phyloP scores from a whole-genome alignment of 257 asterid species.

The Petrea volubilis region DNA sequence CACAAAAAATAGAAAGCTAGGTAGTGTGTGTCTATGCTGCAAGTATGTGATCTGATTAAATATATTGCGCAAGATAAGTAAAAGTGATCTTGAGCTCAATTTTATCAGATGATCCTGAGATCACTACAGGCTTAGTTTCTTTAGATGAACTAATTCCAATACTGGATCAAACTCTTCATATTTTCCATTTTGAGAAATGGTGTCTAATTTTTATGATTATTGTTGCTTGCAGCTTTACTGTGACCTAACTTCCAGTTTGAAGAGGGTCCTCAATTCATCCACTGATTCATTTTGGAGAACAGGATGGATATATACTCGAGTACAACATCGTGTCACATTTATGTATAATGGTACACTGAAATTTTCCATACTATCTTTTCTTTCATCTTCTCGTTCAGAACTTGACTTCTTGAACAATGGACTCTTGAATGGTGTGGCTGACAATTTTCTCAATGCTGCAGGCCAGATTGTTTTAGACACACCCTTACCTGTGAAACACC shows the following conservation, averaged over 20 bases:
- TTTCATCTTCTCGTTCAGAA: neutral
- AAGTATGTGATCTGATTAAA: neutral
- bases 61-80: neutral
- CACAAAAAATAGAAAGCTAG: neutral
- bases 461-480: constrained; percentile 80
- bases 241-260: constrained; percentile 67
- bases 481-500: constrained; percentile 47
- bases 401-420: neutral
- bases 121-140: neutral
- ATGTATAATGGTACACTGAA: constrained; percentile 62
- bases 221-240: constrained; percentile 60
- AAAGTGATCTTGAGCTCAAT: neutral
- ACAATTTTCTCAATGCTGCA: constrained; percentile 34
- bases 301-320: constrained; percentile 88
- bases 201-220: constrained; percentile 11
- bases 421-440: constrained; percentile 19
- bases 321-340: constrained; percentile 64
- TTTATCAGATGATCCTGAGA: neutral
- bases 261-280: constrained; percentile 72
- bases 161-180: neutral
- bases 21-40: neutral
- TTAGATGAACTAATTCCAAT: neutral
- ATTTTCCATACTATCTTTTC: constrained; percentile 13
- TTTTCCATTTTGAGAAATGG: neutral
- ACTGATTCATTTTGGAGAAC: constrained; percentile 77